phyloP scores from a whole-genome alignment of 2,329 filamentous ascomycete species.

The Aspergillus unguis region DNA sequence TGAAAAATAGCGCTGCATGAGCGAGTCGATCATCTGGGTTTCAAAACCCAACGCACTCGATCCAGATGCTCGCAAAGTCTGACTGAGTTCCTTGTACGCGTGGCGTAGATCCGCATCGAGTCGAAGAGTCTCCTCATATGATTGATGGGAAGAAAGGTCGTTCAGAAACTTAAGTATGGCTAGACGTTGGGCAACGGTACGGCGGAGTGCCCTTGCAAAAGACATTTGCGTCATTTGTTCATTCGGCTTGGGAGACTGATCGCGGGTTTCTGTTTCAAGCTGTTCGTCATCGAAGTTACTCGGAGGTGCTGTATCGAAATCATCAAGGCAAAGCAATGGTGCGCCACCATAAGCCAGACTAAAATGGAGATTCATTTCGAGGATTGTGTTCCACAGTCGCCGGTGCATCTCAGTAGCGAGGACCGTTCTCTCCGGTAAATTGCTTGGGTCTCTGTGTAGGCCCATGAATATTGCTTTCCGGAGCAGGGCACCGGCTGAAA shows the following conservation, averaged over 20 bases:
- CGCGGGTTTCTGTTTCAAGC: constrained; percentile 19
- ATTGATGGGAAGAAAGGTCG: constrained; percentile 14
- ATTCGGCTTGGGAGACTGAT: constrained; percentile 26
- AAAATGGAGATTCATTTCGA: constrained; percentile 39
- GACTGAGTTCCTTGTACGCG: constrained; percentile 43
- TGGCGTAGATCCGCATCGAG: constrained; percentile 44
- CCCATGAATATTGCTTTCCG: constrained; percentile 41
- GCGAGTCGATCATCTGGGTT: constrained; percentile 23
- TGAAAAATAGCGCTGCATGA: constrained; percentile 28
- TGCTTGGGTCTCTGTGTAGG: constrained; percentile 39
- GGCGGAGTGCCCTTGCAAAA: constrained; percentile 35
- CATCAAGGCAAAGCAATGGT: constrained; percentile 32
- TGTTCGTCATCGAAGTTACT: constrained; percentile 42
- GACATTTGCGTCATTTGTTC: constrained; percentile 34
- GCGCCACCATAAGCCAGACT: constrained; percentile 37
- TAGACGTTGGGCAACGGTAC: constrained; percentile 37
- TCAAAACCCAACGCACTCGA: constrained; percentile 6
- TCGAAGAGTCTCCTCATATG: constrained; percentile 24
- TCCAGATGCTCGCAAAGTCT: constrained; percentile 20
- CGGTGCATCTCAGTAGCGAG: constrained; percentile 27
- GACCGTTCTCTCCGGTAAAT: constrained; percentile 24
- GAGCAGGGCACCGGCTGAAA: constrained; percentile 38
- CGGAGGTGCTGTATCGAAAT: constrained; percentile 39
- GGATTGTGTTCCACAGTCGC: constrained; percentile 30
- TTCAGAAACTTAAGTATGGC: constrained; percentile 31